These are phyloP conservation scores for Lotus japonicus DNA, from an alignment of 306 rosid genomes.

Conservation along the genomic window DNA sequence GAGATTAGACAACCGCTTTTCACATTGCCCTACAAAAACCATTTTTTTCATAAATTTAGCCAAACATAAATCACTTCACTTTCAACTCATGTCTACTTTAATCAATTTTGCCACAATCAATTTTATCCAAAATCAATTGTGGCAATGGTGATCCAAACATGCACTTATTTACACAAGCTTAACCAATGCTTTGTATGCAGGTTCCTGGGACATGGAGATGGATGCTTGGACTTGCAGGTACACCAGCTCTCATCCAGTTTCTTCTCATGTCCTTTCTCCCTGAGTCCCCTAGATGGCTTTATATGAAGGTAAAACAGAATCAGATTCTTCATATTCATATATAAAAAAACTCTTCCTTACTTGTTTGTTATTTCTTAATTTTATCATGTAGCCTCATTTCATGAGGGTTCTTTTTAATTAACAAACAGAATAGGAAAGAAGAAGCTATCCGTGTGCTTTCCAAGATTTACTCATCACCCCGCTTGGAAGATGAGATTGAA, in stretches of 20 bases:
- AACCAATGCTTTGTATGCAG: conserved; percentile 1
- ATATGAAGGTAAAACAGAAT: conserved; percentile 32
- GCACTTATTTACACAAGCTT: background rate
- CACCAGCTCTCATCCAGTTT: conserved; percentile 65
- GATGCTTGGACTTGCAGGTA: conserved; percentile 69
- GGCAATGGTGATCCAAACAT: too few species aligned
- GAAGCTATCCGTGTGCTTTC: conserved; percentile 55
- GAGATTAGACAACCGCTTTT: too few species aligned
- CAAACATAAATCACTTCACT: too few species aligned
- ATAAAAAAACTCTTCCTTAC: too few species aligned
- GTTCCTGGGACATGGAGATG: conserved; percentile 85
- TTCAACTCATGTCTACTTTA: too few species aligned
- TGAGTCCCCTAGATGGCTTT: conserved; percentile 86
- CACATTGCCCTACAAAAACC: too few species aligned
- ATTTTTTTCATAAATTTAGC: too few species aligned
- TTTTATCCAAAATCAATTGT: too few species aligned
- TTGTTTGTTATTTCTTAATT: too few species aligned
- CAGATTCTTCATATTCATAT: background rate
- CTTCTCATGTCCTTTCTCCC: conserved; percentile 52
- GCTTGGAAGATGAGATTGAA: conserved; percentile 55
- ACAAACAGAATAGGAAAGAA: conserved; percentile 40
- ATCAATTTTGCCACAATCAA: too few species aligned
- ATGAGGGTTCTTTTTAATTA: background rate
- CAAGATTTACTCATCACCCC: conserved; percentile 43
- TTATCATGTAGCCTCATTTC: background rate